Evolutionary conservation across 73 alveolate species (phyloP).

Genomic region (Paramecium bursaria): DNA sequence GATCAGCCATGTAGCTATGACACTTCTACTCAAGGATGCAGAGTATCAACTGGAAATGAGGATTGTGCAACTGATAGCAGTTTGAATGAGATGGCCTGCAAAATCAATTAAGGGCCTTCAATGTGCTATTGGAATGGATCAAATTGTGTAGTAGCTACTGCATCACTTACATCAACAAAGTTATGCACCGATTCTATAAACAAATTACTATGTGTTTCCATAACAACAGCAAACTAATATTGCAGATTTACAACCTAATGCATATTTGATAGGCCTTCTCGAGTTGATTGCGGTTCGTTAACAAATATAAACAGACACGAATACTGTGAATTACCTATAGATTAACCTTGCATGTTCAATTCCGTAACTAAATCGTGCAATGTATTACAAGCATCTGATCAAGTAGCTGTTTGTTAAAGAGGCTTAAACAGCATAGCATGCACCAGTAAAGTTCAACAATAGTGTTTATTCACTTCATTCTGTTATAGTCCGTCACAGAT

Average conservation of each 20-base stretch:
- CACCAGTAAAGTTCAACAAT: too few species aligned
- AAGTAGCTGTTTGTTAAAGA: too few species aligned
- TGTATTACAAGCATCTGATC: too few species aligned
- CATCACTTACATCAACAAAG: background rate
- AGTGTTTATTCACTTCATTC: too few species aligned
- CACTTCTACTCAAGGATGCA: background rate
- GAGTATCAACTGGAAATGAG: background rate
- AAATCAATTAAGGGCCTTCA: background rate
- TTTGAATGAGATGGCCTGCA: background rate
- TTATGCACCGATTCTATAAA: background rate
- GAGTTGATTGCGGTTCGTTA: background rate
- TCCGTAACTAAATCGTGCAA: too few species aligned
- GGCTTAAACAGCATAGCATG: too few species aligned
- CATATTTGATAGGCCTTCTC: background rate
- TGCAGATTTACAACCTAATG: background rate
- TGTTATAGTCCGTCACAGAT: too few species aligned
- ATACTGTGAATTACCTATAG: constrained; percentile 26
- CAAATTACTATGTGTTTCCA: constrained; percentile 30
- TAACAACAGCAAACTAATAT: constrained; percentile 17
- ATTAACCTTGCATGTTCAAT: constrained; percentile 40
- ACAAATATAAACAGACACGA: constrained; percentile 28
- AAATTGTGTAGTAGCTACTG: too few species aligned
- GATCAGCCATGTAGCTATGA: background rate
- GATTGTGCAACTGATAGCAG: background rate
- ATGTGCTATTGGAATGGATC: background rate